These are phyloP conservation scores for Naganishia onofrii DNA, from an alignment of 768 basidiomycete genomes.

Conservation along the genomic window DNA sequence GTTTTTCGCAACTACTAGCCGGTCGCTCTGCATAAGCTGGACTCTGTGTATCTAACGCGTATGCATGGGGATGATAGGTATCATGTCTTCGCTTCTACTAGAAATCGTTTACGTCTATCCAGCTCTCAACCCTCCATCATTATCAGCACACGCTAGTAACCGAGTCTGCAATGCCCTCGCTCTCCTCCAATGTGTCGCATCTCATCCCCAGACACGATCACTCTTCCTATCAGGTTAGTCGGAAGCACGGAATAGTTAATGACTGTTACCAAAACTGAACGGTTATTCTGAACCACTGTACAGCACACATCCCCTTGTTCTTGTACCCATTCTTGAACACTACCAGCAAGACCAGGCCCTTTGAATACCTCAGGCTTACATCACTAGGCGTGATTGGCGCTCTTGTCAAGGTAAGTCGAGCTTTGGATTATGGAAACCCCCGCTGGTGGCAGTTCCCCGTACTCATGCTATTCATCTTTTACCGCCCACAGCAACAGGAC, in stretches of 20 bases:
- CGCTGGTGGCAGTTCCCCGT: neutral
- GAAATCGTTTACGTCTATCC: conserved; percentile 99
- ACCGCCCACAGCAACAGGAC: conserved; percentile 79
- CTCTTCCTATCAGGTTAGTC: conserved; percentile 83
- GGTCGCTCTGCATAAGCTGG: too few species aligned
- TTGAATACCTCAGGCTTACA: conserved; percentile 97
- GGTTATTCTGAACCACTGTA: neutral
- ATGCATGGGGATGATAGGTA: conserved; percentile 58
- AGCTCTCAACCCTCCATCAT: conserved; percentile 85
- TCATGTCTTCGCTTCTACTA: conserved; percentile 94
- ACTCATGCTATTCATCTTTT: neutral
- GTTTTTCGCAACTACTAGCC: too few species aligned
- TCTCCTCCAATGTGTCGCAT: conserved; percentile 94
- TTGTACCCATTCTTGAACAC: conserved; percentile 99
- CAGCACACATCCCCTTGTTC: conserved; percentile 91
- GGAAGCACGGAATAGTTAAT: neutral
- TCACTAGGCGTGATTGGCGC: conserved; percentile 99
- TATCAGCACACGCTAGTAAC: conserved; percentile 96
- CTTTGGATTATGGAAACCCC: neutral
- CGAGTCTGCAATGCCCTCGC: conserved; percentile 98
- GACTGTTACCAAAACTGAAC: neutral
- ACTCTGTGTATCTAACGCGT: neutral
- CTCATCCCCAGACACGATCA: conserved; percentile 90
- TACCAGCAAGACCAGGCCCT: conserved; percentile 97
- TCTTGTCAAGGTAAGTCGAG: conserved; percentile 76